phyloP scores from a whole-genome alignment of 805 yeast species.

The Ogataea philodendri region DNA sequence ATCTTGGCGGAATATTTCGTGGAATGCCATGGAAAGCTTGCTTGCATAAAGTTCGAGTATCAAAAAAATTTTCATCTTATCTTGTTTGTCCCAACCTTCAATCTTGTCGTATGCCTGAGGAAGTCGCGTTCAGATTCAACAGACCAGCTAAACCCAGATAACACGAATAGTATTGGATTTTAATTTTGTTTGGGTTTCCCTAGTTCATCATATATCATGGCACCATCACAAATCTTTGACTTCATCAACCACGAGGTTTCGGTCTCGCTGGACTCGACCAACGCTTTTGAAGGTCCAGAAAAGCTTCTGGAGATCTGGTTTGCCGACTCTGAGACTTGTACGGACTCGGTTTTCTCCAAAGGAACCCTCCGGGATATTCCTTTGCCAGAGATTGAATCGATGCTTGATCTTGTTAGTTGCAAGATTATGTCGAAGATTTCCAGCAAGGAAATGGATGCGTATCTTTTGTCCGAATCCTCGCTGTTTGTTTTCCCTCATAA shows the following conservation, averaged over 20 bases:
- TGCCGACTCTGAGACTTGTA: constrained; percentile 43
- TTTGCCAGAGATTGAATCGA: constrained; percentile 61
- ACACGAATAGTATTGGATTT: constrained; percentile 25
- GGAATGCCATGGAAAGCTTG: constrained; percentile 1
- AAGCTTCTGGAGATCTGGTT: constrained; percentile 91
- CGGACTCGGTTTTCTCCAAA: constrained; percentile 17
- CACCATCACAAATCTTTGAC: constrained; percentile 22
- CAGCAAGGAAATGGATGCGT: constrained; percentile 69
- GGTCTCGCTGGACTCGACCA: constrained; percentile 77
- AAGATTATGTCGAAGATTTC: constrained; percentile 80
- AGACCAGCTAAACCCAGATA: constrained; percentile 37
- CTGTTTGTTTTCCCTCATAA: constrained; percentile 86
- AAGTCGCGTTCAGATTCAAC: constrained; percentile 32
- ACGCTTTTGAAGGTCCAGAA: constrained; percentile 97
- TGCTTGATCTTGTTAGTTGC: constrained; percentile 83
- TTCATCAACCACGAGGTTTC: constrained; percentile 77
- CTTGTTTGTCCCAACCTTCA: not conserved
- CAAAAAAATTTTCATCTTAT: constrained; percentile 11
- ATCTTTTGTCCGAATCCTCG: constrained; percentile 83
- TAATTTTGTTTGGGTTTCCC: constrained; percentile 10
- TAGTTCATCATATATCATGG: constrained; percentile 5
- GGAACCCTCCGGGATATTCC: constrained; percentile 60
- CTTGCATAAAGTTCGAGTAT: not conserved
- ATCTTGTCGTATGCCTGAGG: constrained; percentile 28
- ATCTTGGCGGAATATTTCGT: not conserved